These are phyloP conservation scores for Fusarium verticillioides DNA, from an alignment of 2,329 filamentous ascomycete genomes.

Conservation along the genomic window DNA sequence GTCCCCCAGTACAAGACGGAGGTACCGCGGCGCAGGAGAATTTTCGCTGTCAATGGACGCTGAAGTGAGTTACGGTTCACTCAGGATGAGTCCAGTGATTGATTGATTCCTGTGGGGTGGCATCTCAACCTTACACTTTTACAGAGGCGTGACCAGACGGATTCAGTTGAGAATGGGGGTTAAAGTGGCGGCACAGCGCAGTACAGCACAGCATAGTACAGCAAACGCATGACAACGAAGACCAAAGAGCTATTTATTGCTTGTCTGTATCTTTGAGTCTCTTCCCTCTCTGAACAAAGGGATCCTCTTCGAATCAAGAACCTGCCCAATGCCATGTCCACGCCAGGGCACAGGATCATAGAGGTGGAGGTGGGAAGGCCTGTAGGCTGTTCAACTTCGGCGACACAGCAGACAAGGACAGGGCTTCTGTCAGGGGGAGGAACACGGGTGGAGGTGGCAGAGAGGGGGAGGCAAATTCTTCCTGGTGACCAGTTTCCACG, in stretches of 20 bases:
- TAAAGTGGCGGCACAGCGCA: conserved; percentile 6
- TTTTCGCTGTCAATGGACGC: conserved; percentile 17
- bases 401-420: conserved; percentile 42
- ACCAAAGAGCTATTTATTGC: conserved; percentile 9
- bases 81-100: conserved; percentile 7
- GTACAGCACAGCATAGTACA: neutral
- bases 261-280: conserved; percentile 14
- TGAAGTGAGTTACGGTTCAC: neutral
- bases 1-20: conserved; percentile 41
- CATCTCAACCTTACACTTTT: conserved; percentile 10
- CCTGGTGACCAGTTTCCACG: conserved; percentile 43
- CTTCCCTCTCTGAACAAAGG: conserved; percentile 8
- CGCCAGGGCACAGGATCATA: conserved; percentile 11
- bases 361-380: conserved; percentile 21
- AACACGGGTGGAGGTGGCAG: conserved; percentile 42
- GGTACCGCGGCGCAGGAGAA: conserved; percentile 42
- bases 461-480: conserved; percentile 45
- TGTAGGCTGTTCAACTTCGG: conserved; percentile 21
- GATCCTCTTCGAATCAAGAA: conserved; percentile 13
- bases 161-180: conserved; percentile 20
- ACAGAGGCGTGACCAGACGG: conserved; percentile 20
- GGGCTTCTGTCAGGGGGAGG: conserved; percentile 42
- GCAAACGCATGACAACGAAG: neutral
- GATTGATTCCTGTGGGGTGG: conserved; percentile 29
- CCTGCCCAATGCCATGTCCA: conserved; percentile 24